phyloP scores from a whole-genome alignment of 2,329 filamentous ascomycete genomes.

The Neodidymelliopsis sp. region DNA sequence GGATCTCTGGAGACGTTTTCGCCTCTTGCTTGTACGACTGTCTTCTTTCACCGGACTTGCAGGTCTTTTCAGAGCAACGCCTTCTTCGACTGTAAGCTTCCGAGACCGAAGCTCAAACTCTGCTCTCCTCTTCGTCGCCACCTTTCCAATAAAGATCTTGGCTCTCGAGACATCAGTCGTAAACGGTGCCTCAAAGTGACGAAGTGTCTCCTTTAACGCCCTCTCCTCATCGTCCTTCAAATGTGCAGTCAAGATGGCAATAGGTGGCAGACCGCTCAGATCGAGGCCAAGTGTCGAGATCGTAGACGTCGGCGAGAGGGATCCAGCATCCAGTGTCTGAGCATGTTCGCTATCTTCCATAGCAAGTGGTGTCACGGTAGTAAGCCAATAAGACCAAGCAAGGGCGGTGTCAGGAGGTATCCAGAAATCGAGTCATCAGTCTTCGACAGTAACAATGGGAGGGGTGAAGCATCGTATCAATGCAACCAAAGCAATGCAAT shows the following conservation, averaged over 20 bases:
- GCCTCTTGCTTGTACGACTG: conserved; percentile 27
- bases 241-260: conserved; percentile 78
- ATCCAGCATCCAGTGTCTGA: conserved; percentile 26
- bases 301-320: conserved; percentile 27
- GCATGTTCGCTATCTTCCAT: conserved; percentile 31
- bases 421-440: conserved; percentile 30
- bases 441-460: conserved; percentile 21
- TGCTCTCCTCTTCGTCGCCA: conserved; percentile 73
- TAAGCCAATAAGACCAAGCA: conserved; percentile 35
- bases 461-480: conserved; percentile 29
- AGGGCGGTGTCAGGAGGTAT: conserved; percentile 38
- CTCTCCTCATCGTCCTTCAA: conserved; percentile 69
- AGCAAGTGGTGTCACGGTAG: conserved; percentile 27
- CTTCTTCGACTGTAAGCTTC: conserved; percentile 66
- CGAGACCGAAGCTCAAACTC: conserved; percentile 77
- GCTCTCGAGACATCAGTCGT: conserved; percentile 78
- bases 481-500: conserved; percentile 10
- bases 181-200: conserved; percentile 61
- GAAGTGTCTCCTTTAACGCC: conserved; percentile 69
- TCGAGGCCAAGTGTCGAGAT: conserved; percentile 39
- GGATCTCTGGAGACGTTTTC: conserved; percentile 17
- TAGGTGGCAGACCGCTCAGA: conserved; percentile 63
- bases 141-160: conserved; percentile 75
- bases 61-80: conserved; percentile 34
- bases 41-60: conserved; percentile 23